These are phyloP conservation scores for Arabis hirsuta DNA, from an alignment of 345 rosid species.

Conservation along the genomic window DNA sequence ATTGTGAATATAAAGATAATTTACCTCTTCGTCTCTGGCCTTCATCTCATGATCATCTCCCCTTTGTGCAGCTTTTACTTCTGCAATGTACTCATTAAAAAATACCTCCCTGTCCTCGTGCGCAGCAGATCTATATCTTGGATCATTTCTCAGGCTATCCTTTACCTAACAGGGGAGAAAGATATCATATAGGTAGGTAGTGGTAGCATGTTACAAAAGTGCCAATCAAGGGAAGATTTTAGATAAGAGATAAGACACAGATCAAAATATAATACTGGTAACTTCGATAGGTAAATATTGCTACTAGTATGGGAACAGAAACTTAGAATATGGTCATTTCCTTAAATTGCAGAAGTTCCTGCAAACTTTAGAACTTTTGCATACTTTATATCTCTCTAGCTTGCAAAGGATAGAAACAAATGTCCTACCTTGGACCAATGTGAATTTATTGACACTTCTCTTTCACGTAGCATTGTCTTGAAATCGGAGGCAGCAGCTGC, in stretches of 20 bases:
- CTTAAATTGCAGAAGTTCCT: conserved; percentile 18
- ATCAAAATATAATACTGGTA: neutral
- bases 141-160: conserved; percentile 83
- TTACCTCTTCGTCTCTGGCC: conserved; percentile 88
- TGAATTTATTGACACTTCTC: conserved; percentile 65
- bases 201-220: neutral
- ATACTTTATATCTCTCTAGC: conserved; percentile 12
- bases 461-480: conserved; percentile 83
- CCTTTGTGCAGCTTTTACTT: conserved; percentile 71
- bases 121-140: conserved; percentile 74
- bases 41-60: conserved; percentile 70
- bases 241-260: neutral
- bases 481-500: conserved; percentile 71
- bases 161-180: conserved; percentile 60
- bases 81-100: conserved; percentile 76
- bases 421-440: conserved; percentile 89
- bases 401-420: conserved; percentile 20
- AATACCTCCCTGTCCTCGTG: conserved; percentile 85
- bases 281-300: neutral
- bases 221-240: conserved; percentile 3
- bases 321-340: conserved; percentile 19
- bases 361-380: neutral
- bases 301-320: neutral
- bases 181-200: conserved; percentile 14
- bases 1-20: conserved; percentile 12